Evolutionary conservation across 805 yeast genomes (phyloP).

Genomic region (Sungouiozyma ichnusensis): DNA sequence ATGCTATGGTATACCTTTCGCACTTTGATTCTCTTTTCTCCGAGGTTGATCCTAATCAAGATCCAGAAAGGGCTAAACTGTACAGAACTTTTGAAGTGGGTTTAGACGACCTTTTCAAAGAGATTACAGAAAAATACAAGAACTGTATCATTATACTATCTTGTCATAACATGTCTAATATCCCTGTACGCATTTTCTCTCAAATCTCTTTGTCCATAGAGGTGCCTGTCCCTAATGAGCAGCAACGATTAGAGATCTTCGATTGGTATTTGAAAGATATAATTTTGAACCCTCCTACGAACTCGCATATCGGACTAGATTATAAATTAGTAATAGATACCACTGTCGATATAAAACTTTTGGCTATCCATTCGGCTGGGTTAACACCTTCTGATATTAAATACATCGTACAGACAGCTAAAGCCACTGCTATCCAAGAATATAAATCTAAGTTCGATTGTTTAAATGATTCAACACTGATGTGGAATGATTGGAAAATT

Average conservation of each 20-base stretch:
- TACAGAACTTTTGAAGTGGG: constrained; percentile 34
- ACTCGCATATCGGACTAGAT: background rate
- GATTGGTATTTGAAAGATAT: constrained; percentile 34
- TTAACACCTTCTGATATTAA: constrained; percentile 73
- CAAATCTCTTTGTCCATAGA: constrained; percentile 67
- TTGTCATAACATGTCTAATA: constrained; percentile 52
- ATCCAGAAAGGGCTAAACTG: constrained; percentile 28
- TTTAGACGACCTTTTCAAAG: constrained; percentile 46
- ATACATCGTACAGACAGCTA: constrained; percentile 60
- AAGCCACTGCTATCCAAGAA: constrained; percentile 35
- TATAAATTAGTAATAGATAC: background rate
- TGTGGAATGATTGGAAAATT: constrained; percentile 21
- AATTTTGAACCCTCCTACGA: constrained; percentile 14
- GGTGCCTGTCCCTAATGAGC: constrained; percentile 68
- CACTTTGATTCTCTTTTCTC: constrained; percentile 73
- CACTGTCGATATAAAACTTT: constrained; percentile 38
- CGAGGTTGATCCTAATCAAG: constrained; percentile 50
- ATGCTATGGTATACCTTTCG: constrained; percentile 44
- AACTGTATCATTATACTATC: constrained; percentile 53
- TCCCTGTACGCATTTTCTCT: constrained; percentile 57
- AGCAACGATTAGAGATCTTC: constrained; percentile 60
- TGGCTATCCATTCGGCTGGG: constrained; percentile 88
- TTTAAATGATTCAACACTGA: constrained; percentile 5
- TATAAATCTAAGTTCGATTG: constrained; percentile 34
- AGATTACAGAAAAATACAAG: constrained; percentile 32